These are phyloP conservation scores for Haplosporangium gracile DNA, from an alignment of 192 early-diverging fungal species.

Conservation along the genomic window DNA sequence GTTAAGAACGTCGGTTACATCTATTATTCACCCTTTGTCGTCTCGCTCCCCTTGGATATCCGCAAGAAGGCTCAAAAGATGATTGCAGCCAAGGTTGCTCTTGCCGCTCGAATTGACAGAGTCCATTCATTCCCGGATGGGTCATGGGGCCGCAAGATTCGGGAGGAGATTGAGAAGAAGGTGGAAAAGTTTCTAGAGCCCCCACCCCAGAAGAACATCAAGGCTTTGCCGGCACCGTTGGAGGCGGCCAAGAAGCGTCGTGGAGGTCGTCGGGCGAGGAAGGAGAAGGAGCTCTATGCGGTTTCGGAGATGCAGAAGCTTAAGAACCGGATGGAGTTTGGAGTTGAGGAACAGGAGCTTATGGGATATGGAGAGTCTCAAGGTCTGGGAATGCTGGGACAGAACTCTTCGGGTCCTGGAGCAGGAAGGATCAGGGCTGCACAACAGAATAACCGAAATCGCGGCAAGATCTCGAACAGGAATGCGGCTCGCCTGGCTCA, in stretches of 20 bases:
- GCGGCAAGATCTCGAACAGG: constrained; percentile 70
- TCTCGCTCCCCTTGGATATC: constrained; percentile 77
- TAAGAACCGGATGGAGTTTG: constrained; percentile 93
- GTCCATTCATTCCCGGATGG: constrained; percentile 80
- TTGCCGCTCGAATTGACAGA: constrained; percentile 92
- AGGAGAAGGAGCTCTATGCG: constrained; percentile 85
- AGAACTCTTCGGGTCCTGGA: constrained; percentile 59
- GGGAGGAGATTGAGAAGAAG: constrained; percentile 88
- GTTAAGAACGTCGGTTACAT: constrained; percentile 86
- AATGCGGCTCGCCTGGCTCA: constrained; percentile 48
- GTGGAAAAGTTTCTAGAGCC: constrained; percentile 89
- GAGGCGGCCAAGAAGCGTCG: constrained; percentile 92
- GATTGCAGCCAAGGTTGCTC: constrained; percentile 83
- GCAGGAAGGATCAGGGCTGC: constrained; percentile 84
- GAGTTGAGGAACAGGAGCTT: constrained; percentile 90
- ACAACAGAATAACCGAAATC: constrained; percentile 74
- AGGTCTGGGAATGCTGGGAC: constrained; percentile 90
- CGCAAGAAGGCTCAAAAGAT: constrained; percentile 84
- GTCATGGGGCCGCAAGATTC: constrained; percentile 74
- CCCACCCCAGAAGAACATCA: constrained; percentile 85
- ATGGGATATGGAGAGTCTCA: constrained; percentile 86
- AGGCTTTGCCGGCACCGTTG: constrained; percentile 92
- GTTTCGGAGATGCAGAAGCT: constrained; percentile 91
- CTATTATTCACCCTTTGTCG: constrained; percentile 82
- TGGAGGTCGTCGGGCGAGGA: constrained; percentile 90